A percentile compares a stretch with the other conserved stretches of the same genome.
phyloP scores from a whole-genome alignment of 805 yeast genomes.

The Teunomyces pallodes region DNA sequence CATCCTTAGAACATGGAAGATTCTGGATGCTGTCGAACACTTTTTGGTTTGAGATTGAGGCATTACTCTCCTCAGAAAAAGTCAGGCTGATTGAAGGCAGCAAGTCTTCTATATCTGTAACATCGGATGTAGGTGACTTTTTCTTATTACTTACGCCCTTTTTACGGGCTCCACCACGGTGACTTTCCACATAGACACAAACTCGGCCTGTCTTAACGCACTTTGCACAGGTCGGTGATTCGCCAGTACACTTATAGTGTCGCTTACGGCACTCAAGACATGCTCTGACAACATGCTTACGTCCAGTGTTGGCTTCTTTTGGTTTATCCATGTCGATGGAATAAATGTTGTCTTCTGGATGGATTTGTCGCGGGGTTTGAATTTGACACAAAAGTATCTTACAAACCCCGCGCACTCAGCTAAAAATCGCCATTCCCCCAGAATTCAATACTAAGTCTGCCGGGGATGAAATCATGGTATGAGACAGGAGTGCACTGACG shows the following conservation, averaged over 20 bases:
- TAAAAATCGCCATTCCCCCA: too few species aligned
- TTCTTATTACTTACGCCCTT: conserved; percentile 40
- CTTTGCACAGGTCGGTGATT: conserved; percentile 43
- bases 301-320: background rate
- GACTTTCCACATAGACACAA: conserved; percentile 50
- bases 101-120: conserved; percentile 20
- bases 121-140: conserved; percentile 3
- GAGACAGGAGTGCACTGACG: too few species aligned
- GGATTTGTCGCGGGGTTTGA: background rate
- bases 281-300: conserved; percentile 25
- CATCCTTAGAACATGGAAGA: conserved; percentile 6
- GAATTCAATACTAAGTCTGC: too few species aligned
- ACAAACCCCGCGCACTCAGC: conserved; percentile 2
- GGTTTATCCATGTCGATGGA: background rate
- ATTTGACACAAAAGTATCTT: too few species aligned
- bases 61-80: background rate
- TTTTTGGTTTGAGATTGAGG: background rate
- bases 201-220: conserved; percentile 33
- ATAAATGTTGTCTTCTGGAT: background rate
- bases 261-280: conserved; percentile 52
- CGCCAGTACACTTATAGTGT: conserved; percentile 52
- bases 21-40: background rate
- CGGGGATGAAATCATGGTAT: too few species aligned
- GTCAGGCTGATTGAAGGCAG: background rate
- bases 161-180: conserved; percentile 53